Evolutionary conservation across 2,329 filamentous ascomycete species (phyloP).

Genomic region (Microsporum audouinii): DNA sequence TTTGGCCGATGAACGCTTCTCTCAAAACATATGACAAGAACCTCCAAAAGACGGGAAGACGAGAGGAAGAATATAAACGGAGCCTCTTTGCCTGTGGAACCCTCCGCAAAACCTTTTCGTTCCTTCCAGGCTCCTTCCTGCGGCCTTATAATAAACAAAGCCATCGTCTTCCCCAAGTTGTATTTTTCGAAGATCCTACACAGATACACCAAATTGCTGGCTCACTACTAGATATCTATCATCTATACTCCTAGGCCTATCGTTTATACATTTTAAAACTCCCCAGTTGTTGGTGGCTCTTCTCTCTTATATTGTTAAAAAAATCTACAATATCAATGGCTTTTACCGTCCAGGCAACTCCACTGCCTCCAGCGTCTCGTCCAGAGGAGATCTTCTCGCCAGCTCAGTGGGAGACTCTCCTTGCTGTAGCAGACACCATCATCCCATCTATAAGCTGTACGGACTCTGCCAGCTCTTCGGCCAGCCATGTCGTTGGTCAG

Average conservation of each 20-base stretch:
- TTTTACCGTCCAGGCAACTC: conserved; percentile 28
- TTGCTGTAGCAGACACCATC: conserved; percentile 47
- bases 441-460: conserved; percentile 42
- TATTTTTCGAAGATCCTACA: no score
- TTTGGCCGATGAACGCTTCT: no score
- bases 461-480: conserved; percentile 22
- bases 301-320: not conserved
- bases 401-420: conserved; percentile 48
- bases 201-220: not conserved
- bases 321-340: not conserved
- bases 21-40: no score
- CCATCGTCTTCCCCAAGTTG: no score
- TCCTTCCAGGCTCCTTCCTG: no score
- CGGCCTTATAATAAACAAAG: no score
- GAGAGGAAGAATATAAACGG: not conserved
- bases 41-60: no score
- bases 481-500: conserved; percentile 26
- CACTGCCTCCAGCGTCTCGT: conserved; percentile 38
- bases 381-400: conserved; percentile 40
- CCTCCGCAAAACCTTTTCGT: no score
- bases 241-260: not conserved
- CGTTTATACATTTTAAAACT: not conserved
- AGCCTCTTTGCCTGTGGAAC: no score
- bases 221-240: not conserved
- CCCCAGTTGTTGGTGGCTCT: not conserved